Conservation (phyloP, 768 basidiomycete species). For the Hygrophorus russula region DNA sequence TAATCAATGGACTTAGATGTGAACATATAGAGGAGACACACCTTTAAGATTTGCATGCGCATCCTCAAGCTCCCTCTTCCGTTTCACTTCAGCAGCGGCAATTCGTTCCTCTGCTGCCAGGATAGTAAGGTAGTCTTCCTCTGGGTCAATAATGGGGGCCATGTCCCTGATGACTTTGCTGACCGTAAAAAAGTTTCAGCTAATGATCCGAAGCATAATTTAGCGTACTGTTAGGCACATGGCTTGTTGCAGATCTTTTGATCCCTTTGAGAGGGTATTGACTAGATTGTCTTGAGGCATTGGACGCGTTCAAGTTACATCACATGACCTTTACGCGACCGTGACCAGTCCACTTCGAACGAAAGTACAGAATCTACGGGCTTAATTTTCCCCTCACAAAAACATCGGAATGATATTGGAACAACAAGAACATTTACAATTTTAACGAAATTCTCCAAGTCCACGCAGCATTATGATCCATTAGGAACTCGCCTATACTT, state of each 20-base stretch:
- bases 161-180: constrained; percentile 65
- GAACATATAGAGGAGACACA: constrained; percentile 13
- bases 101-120: constrained; percentile 65
- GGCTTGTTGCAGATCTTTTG: constrained; percentile 26
- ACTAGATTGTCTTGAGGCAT: neutral
- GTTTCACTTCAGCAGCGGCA: constrained; percentile 38
- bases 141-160: constrained; percentile 63
- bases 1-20: neutral
- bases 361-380: constrained; percentile 32
- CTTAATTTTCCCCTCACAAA: constrained; percentile 28
- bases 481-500: constrained; percentile 19
- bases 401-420: neutral
- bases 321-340: no score
- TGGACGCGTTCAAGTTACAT: neutral
- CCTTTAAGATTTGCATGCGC: constrained; percentile 57
- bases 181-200: neutral
- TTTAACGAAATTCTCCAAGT: no score
- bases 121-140: constrained; percentile 70
- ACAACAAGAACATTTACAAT: neutral
- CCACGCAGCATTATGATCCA: constrained; percentile 43
- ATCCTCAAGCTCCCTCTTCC: constrained; percentile 61
- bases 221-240: constrained; percentile 18
- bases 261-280: neutral
- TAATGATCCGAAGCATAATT: neutral
- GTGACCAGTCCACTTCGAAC: constrained; percentile 26